These are phyloP conservation scores for Exophiala sp. DNA, from an alignment of 2,329 filamentous ascomycete genomes.

Conservation along the genomic window DNA sequence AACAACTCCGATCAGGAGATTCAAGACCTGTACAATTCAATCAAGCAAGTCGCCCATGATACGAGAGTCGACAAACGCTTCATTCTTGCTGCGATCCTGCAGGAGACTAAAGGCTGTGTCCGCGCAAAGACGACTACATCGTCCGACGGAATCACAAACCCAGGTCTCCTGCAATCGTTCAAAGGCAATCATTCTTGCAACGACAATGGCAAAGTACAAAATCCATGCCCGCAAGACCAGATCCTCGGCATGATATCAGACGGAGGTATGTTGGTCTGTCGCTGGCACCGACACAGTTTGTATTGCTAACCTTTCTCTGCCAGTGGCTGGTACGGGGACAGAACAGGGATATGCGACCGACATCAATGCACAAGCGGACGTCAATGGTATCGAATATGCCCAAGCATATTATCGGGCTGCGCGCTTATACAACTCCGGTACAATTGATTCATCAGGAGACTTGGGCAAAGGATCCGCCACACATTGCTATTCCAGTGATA, in stretches of 20 bases:
- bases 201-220: conserved; percentile 31
- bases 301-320: background rate
- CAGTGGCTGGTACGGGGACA: conserved; percentile 33
- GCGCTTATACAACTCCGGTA: conserved; percentile 43
- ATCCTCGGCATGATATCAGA: conserved; percentile 41
- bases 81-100: conserved; percentile 45
- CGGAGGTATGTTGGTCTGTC: conserved; percentile 28
- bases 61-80: conserved; percentile 40
- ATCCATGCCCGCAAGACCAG: conserved; percentile 37
- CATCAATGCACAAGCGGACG: conserved; percentile 30
- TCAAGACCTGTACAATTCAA: conserved; percentile 37
- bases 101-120: conserved; percentile 48
- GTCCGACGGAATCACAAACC: conserved; percentile 40
- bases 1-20: conserved; percentile 40
- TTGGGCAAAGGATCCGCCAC: conserved; percentile 41
- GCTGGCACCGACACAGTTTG: background rate
- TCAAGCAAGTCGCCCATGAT: conserved; percentile 32
- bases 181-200: conserved; percentile 40
- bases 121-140: conserved; percentile 40
- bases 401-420: conserved; percentile 36
- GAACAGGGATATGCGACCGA: conserved; percentile 37
- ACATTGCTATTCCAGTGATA: conserved; percentile 50
- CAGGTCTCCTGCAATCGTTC: conserved; percentile 48
- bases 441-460: conserved; percentile 33
- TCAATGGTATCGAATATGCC: conserved; percentile 27